A percentile compares a stretch with the other conserved stretches of the same genome.
Conservation (phyloP, 2,329 filamentous ascomycete genomes). For the Alternaria sp. region DNA sequence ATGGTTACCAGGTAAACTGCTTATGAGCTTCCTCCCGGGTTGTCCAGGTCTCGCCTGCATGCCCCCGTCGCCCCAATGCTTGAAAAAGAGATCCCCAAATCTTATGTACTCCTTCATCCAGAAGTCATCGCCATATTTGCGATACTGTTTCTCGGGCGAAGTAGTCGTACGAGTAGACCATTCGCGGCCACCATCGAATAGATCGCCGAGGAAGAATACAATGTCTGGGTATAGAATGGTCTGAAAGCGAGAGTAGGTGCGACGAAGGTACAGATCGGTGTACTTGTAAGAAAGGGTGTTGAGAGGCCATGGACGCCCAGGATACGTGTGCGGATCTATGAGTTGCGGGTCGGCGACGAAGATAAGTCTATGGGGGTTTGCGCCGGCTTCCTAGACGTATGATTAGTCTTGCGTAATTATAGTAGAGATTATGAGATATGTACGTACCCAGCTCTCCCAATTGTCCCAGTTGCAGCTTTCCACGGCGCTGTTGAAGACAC, state of each 20-base stretch:
- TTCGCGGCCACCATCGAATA: conserved; percentile 95
- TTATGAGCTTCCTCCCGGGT: conserved; percentile 78
- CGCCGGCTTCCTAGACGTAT: conserved; percentile 70
- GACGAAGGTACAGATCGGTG: conserved; percentile 88
- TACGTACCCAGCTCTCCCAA: conserved; percentile 89
- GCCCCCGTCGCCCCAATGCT: conserved; percentile 69
- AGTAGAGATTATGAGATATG: not conserved
- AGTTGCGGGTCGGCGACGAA: conserved; percentile 91
- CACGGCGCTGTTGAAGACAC: conserved; percentile 75
- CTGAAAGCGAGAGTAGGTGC: conserved; percentile 83
- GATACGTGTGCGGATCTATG: conserved; percentile 94
- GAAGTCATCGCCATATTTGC: conserved; percentile 78
- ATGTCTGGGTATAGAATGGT: conserved; percentile 81
- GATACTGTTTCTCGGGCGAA: conserved; percentile 72
- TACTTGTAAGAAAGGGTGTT: conserved; percentile 72
- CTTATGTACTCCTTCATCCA: conserved; percentile 88
- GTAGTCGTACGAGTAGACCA: conserved; percentile 73
- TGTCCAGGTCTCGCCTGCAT: conserved; percentile 65
- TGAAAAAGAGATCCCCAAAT: conserved; percentile 85
- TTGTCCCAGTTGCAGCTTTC: conserved; percentile 78
- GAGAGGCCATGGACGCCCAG: conserved; percentile 79
- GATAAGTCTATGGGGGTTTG: conserved; percentile 82
- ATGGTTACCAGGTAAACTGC: conserved; percentile 91
- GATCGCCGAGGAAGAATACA: conserved; percentile 87
- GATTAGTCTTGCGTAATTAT: conserved; percentile 23